A percentile compares a stretch with the other conserved stretches of the same genome.
Conservation (phyloP, 208 protist species). For the Leishmania aethiopica region DNA sequence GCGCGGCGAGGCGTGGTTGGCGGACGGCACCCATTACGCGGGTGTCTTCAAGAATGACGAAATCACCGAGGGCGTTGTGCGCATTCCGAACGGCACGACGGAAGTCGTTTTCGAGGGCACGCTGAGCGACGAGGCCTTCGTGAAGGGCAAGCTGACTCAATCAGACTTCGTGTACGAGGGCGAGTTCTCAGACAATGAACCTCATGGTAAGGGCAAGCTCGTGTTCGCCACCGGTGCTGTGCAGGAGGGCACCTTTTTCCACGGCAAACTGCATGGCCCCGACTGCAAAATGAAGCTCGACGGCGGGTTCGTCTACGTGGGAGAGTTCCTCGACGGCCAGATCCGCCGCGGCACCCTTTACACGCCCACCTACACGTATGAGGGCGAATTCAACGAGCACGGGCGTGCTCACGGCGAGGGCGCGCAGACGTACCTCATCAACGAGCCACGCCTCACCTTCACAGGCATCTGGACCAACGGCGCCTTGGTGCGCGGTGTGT, state of each 20-base stretch:
- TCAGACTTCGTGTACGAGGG: constrained; percentile 88
- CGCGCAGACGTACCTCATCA: constrained; percentile 85
- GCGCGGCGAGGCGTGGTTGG: constrained; percentile 81
- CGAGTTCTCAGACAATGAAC: constrained; percentile 80
- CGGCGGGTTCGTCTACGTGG: constrained; percentile 89
- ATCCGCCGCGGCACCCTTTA: constrained; percentile 83
- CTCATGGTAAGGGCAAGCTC: constrained; percentile 83
- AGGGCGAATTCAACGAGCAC: constrained; percentile 91
- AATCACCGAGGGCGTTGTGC: constrained; percentile 80
- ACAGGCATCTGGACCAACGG: constrained; percentile 89
- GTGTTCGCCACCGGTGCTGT: constrained; percentile 75
- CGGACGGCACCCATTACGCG: constrained; percentile 87
- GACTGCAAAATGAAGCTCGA: constrained; percentile 91
- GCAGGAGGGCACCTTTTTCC: constrained; percentile 88
- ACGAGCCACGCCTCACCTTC: constrained; percentile 84
- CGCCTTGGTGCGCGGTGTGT: constrained; percentile 75
- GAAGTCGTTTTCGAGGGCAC: constrained; percentile 85
- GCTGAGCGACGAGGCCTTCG: constrained; percentile 83
- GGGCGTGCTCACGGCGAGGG: constrained; percentile 88
- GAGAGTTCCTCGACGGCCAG: constrained; percentile 85
- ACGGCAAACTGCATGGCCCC: constrained; percentile 86
- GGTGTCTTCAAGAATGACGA: constrained; percentile 81
- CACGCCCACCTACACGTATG: constrained; percentile 91
- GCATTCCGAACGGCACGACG: constrained; percentile 84
- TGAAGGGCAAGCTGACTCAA: constrained; percentile 74